These are phyloP conservation scores for Ammopiptanthus mongolicus DNA, from an alignment of 306 rosid genomes.

Conservation along the genomic window DNA sequence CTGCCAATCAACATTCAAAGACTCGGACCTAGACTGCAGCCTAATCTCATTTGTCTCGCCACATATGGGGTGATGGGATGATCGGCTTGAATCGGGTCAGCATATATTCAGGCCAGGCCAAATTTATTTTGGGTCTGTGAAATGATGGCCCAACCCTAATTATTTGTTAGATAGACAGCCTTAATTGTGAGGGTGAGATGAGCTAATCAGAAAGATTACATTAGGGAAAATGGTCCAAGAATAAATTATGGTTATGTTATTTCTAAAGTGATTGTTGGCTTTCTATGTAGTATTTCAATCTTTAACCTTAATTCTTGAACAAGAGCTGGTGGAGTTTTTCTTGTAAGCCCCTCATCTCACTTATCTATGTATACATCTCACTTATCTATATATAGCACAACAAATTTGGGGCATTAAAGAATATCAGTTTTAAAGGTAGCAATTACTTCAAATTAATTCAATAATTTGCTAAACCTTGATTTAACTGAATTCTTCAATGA, in stretches of 20 bases:
- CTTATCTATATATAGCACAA: background rate
- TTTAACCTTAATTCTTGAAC: background rate
- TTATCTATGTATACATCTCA: background rate
- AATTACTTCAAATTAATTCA: background rate
- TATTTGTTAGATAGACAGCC: too few species aligned
- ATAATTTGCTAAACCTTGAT: background rate
- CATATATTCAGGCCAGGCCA: background rate
- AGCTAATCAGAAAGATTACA: background rate
- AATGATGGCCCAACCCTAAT: too few species aligned
- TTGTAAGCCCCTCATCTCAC: background rate
- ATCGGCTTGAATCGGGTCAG: background rate
- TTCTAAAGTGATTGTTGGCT: background rate
- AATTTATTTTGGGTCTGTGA: background rate
- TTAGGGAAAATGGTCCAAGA: background rate
- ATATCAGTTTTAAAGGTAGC: background rate
- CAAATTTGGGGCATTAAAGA: background rate
- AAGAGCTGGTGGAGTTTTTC: background rate
- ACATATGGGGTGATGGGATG: background rate
- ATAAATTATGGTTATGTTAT: background rate
- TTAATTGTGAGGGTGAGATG: background rate
- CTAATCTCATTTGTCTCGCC: background rate
- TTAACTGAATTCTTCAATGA: background rate
- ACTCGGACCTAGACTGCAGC: background rate
- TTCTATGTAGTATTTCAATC: background rate
- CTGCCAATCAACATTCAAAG: background rate